Evolutionary conservation across 2,329 filamentous ascomycete species (phyloP).

Genomic region (Ceratocystiopsis sp.): DNA sequence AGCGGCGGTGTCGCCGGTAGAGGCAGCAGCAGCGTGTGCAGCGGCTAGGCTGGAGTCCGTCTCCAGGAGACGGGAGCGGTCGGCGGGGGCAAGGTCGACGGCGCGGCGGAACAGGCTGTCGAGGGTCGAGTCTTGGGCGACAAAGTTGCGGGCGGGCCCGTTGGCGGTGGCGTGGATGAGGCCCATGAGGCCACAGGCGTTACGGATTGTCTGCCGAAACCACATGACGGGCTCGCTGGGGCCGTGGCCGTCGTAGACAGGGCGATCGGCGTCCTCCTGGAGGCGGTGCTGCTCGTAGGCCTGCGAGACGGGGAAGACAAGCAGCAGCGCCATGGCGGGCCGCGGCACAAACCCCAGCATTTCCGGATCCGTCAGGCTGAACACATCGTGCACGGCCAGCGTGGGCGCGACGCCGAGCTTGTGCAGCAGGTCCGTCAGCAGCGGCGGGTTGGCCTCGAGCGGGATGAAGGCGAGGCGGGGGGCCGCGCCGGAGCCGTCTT

Average conservation of each 20-base stretch:
- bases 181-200: conserved; percentile 84
- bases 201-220: conserved; percentile 90
- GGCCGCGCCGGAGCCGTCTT: background rate
- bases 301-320: conserved; percentile 75
- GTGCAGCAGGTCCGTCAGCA: conserved; percentile 72
- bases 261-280: conserved; percentile 49
- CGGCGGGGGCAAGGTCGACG: conserved; percentile 46
- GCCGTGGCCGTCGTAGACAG: conserved; percentile 52
- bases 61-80: conserved; percentile 61
- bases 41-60: conserved; percentile 55
- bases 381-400: conserved; percentile 78
- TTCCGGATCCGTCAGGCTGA: conserved; percentile 70
- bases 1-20: conserved; percentile 59
- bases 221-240: conserved; percentile 62
- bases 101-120: conserved; percentile 50
- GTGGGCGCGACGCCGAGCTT: conserved; percentile 66
- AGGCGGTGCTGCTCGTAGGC: conserved; percentile 63
- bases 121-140: conserved; percentile 41
- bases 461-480: conserved; percentile 31
- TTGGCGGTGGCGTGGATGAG: conserved; percentile 71
- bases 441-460: conserved; percentile 63
- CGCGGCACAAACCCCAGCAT: conserved; percentile 77
- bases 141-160: conserved; percentile 46
- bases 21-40: conserved; percentile 65
- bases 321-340: conserved; percentile 71